Percentiles rank a stretch among this genome's conserved stretches.
Conservation (phyloP, 179 eudicot genomes). For the Amaranthus tricolor region DNA sequence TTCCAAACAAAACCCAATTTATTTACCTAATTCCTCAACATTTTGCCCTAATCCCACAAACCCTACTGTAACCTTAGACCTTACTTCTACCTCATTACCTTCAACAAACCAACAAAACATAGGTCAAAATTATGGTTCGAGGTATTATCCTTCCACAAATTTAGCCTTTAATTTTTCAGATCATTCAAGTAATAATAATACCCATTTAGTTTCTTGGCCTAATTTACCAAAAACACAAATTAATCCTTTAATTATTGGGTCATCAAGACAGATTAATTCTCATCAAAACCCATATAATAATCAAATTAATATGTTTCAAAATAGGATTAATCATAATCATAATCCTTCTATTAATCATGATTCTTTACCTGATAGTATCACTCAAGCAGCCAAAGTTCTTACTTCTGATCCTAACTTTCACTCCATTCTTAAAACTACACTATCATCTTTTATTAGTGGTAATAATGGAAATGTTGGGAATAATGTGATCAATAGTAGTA, state of each 20-base stretch:
- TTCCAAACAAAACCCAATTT: conserved; percentile 38
- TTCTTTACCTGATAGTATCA: conserved; percentile 19
- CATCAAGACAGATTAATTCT: conserved; percentile 13
- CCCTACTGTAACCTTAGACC: conserved; percentile 77
- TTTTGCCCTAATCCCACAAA: conserved; percentile 40
- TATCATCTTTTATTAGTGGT: conserved; percentile 29
- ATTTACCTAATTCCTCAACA: conserved; percentile 41
- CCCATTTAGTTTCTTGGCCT: conserved; percentile 26
- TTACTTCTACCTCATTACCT: conserved; percentile 47
- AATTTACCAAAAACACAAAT: conserved; percentile 24
- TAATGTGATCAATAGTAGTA: neutral
- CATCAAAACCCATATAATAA: neutral
- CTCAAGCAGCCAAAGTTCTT: conserved; percentile 37
- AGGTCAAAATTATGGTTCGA: conserved; percentile 15
- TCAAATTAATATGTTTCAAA: conserved; percentile 25
- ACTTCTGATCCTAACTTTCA: conserved; percentile 41
- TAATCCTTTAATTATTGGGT: conserved; percentile 7
- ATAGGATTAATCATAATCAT: neutral
- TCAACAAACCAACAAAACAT: conserved; percentile 34
- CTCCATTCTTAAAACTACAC: conserved; percentile 49
- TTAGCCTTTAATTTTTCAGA: conserved; percentile 32
- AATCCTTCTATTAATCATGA: conserved; percentile 11
- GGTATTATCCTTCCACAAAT: conserved; percentile 21
- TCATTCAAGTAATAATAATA: neutral
- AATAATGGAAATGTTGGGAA: conserved; percentile 11